A percentile compares a stretch with the other conserved stretches of the same genome.
phyloP scores from a whole-genome alignment of 768 basidiomycete species.

The Mycena pura region DNA sequence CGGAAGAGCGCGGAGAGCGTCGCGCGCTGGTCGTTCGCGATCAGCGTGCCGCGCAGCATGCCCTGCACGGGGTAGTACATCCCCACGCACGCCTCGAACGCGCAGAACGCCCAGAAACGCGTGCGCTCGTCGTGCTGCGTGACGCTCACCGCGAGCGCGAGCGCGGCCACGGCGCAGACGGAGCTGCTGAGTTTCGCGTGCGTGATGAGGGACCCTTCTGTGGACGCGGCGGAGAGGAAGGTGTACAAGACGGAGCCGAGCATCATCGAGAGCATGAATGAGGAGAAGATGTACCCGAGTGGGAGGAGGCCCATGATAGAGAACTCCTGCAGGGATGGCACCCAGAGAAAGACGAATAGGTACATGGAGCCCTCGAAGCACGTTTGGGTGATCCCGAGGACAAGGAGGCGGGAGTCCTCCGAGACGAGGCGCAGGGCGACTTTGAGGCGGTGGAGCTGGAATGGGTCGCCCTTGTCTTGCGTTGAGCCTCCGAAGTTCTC shows the following conservation, averaged over 20 bases:
- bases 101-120: slow-evolving; percentile 77
- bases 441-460: slow-evolving; percentile 60
- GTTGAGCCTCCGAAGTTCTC: slow-evolving; percentile 69
- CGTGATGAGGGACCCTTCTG: slow-evolving; percentile 50
- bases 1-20: slow-evolving; percentile 75
- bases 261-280: slow-evolving; percentile 86
- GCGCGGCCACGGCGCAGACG: slow-evolving; percentile 64
- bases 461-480: slow-evolving; percentile 38
- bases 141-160: slow-evolving; percentile 61
- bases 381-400: slow-evolving; percentile 76
- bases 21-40: slow-evolving; percentile 75
- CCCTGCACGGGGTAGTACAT: slow-evolving; percentile 84
- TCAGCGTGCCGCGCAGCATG: slow-evolving; percentile 69
- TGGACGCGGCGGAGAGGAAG: slow-evolving; percentile 9
- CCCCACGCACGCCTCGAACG: slow-evolving; percentile 79
- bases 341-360: slow-evolving; percentile 86
- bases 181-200: slow-evolving; percentile 73
- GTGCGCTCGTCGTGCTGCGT: slow-evolving; percentile 49
- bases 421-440: slow-evolving; percentile 65
- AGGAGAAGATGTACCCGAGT: slow-evolving; percentile 80
- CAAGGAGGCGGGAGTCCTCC: slow-evolving; percentile 63
- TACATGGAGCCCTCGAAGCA: slow-evolving; percentile 89
- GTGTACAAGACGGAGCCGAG: slow-evolving; percentile 77
- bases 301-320: slow-evolving; percentile 57
- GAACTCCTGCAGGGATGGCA: slow-evolving; percentile 73